These are phyloP conservation scores for Ramalina intermedia DNA, from an alignment of 495 filamentous ascomycete species.

Conservation along the genomic window DNA sequence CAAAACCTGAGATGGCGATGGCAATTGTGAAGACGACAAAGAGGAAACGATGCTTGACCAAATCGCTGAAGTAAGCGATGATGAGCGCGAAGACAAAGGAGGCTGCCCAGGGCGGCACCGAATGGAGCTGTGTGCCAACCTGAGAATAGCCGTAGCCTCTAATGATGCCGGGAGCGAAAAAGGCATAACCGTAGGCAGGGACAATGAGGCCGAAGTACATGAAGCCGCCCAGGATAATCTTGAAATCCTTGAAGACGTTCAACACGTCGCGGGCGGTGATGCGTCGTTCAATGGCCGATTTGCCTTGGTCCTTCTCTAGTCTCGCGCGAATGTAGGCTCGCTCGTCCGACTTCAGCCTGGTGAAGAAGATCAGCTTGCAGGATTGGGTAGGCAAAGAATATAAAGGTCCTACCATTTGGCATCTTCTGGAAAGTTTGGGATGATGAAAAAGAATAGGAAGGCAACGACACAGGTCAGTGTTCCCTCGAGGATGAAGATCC, in stretches of 20 bases:
- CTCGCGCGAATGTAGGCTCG: slow-evolving; percentile 56
- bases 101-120: slow-evolving; percentile 76
- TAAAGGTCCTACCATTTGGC: slow-evolving; percentile 26
- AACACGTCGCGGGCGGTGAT: slow-evolving; percentile 51
- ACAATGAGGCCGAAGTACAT: slow-evolving; percentile 58
- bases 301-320: slow-evolving; percentile 64
- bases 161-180: slow-evolving; percentile 71
- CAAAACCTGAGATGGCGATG: slow-evolving; percentile 56
- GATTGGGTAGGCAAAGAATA: not conserved
- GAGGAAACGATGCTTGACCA: slow-evolving; percentile 53
- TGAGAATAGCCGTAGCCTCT: slow-evolving; percentile 44
- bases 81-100: slow-evolving; percentile 64
- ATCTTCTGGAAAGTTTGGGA: slow-evolving; percentile 61
- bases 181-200: slow-evolving; percentile 65
- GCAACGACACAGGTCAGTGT: slow-evolving; percentile 57
- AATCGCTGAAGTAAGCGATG: slow-evolving; percentile 56
- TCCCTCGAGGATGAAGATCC: slow-evolving; percentile 63
- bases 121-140: slow-evolving; percentile 65
- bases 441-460: slow-evolving; percentile 58
- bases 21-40: slow-evolving; percentile 53
- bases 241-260: slow-evolving; percentile 61
- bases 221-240: slow-evolving; percentile 62
- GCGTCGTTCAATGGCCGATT: slow-evolving; percentile 48
- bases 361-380: not conserved
- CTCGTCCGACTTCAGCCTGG: slow-evolving; percentile 56